These are phyloP conservation scores for Ophiostoma quercus DNA, from an alignment of 2,329 filamentous ascomycete genomes.

Conservation along the genomic window DNA sequence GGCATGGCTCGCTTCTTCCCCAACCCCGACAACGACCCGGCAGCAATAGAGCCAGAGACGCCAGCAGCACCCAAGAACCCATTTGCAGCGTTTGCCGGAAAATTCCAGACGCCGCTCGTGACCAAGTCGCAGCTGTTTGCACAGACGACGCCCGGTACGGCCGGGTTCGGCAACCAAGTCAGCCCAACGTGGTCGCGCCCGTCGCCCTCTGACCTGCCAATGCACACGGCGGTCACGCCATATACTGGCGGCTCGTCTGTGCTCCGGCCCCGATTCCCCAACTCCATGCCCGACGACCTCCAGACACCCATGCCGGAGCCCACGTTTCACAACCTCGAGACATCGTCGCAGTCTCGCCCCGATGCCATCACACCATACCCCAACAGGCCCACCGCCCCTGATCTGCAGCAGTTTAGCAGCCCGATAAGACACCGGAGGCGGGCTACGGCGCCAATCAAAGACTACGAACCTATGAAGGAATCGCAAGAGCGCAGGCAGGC, in stretches of 20 bases:
- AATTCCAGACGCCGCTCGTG: slow-evolving; percentile 36
- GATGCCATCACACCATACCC: slow-evolving; percentile 17
- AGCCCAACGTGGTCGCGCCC: slow-evolving; percentile 56
- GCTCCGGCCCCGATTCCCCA: slow-evolving; percentile 40
- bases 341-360: slow-evolving; percentile 17
- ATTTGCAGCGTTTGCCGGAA: slow-evolving; percentile 44
- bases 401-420: slow-evolving; percentile 7
- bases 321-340: slow-evolving; percentile 17
- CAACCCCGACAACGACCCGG: slow-evolving; percentile 20
- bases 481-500: slow-evolving; percentile 41
- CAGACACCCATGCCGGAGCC: slow-evolving; percentile 19
- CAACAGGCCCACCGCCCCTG: background rate
- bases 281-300: background rate
- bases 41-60: slow-evolving; percentile 37
- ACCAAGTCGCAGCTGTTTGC: slow-evolving; percentile 50
- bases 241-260: slow-evolving; percentile 44
- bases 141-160: slow-evolving; percentile 53
- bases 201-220: slow-evolving; percentile 44
- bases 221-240: slow-evolving; percentile 41
- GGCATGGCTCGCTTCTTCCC: slow-evolving; percentile 21
- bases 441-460: slow-evolving; percentile 35
- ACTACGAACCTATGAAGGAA: slow-evolving; percentile 44
- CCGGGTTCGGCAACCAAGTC: slow-evolving; percentile 41
- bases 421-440: slow-evolving; percentile 17
- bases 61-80: slow-evolving; percentile 47